A percentile compares a stretch with the other conserved stretches of the same genome.
phyloP scores from a whole-genome alignment of 805 yeast species.

The Cyberlindnera mycetangii region DNA sequence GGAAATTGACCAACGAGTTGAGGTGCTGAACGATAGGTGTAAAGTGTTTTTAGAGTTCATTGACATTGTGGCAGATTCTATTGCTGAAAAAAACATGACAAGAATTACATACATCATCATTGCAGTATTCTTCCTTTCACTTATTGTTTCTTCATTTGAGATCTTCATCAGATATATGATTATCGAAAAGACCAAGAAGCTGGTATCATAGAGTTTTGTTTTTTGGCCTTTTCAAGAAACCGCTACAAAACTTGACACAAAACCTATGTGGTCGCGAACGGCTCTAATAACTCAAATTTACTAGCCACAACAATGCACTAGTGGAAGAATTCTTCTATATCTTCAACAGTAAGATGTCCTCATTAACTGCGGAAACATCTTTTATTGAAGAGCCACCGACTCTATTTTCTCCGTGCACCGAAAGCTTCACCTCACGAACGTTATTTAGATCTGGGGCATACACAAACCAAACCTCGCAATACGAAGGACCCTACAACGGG shows the following conservation, averaged over 20 bases:
- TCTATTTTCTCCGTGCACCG: background rate
- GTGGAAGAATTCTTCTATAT: no score
- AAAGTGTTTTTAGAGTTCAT: conserved; percentile 91
- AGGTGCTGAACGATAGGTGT: conserved; percentile 89
- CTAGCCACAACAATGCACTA: background rate
- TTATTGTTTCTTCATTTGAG: conserved; percentile 73
- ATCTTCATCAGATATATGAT: conserved; percentile 57
- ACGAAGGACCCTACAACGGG: conserved; percentile 6
- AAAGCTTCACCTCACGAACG: background rate
- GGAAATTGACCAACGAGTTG: conserved; percentile 93
- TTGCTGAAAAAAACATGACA: conserved; percentile 90
- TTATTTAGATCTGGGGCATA: conserved; percentile 1
- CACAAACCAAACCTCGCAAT: conserved; percentile 5
- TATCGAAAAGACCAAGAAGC: conserved; percentile 28
- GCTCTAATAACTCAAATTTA: background rate
- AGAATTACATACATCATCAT: conserved; percentile 90
- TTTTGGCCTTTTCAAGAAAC: background rate
- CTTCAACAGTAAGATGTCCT: background rate
- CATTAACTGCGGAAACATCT: background rate
- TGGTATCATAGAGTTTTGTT: background rate
- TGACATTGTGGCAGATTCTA: conserved; percentile 89
- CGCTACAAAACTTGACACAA: no score
- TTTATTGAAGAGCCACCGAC: background rate
- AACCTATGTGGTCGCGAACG: background rate
- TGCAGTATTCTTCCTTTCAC: conserved; percentile 72